A percentile compares a stretch with the other conserved stretches of the same genome.
These are phyloP conservation scores for Ilex paraguariensis DNA, from an alignment of 305 asterid species.

Conservation along the genomic window DNA sequence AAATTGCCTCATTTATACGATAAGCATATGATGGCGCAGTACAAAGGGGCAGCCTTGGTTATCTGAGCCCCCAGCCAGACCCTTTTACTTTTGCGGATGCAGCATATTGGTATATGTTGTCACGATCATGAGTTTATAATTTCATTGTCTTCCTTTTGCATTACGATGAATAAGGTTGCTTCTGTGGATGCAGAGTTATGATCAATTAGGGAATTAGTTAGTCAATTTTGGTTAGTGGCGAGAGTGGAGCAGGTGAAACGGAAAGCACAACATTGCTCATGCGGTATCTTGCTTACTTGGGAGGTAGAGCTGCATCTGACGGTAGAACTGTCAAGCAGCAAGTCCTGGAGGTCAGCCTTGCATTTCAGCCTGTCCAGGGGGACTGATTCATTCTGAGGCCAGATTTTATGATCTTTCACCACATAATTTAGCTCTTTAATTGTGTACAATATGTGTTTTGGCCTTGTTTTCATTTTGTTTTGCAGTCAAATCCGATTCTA, in stretches of 20 bases:
- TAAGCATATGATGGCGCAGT: constrained; percentile 90
- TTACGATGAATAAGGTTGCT: constrained; percentile 6
- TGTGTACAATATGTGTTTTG: background rate
- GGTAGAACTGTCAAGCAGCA: constrained; percentile 81
- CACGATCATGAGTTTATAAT: constrained; percentile 9
- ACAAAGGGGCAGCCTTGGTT: constrained; percentile 92
- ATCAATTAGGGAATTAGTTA: no score
- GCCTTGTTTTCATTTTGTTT: constrained; percentile 12
- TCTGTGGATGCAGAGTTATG: no score
- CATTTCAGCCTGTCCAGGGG: no score
- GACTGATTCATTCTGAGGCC: background rate
- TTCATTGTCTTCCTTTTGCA: constrained; percentile 3
- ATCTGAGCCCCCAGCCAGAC: constrained; percentile 62
- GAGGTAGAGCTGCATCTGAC: constrained; percentile 62
- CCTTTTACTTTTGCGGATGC: constrained; percentile 94
- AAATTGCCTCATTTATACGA: constrained; percentile 81
- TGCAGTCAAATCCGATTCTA: constrained; percentile 72
- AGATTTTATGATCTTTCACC: background rate
- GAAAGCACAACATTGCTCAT: no score
- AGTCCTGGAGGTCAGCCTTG: constrained; percentile 64
- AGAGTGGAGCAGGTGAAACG: no score
- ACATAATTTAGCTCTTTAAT: background rate
- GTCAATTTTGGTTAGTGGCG: no score
- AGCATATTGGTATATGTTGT: constrained; percentile 71
- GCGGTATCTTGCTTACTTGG: constrained; percentile 73